Percentiles rank a stretch among this genome's conserved stretches.
Evolutionary conservation across 805 yeast genomes (phyloP).

Genomic region (Wickerhamiella dianesei): DNA sequence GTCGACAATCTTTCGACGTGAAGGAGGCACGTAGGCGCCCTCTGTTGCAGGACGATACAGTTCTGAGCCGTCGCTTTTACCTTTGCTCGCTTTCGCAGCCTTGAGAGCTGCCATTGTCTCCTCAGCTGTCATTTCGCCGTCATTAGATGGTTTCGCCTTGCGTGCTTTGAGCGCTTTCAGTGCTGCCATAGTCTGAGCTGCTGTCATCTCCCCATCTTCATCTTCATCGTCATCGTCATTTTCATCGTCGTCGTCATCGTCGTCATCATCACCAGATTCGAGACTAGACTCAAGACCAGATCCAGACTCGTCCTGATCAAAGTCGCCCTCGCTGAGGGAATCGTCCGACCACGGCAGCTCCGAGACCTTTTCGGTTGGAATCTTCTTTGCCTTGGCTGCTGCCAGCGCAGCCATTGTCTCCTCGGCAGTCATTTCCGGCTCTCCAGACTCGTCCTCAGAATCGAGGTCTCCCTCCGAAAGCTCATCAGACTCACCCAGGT

Average conservation of each 20-base stretch:
- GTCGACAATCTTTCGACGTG: slow-evolving; percentile 34
- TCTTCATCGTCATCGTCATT: slow-evolving; percentile 6
- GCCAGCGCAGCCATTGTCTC: slow-evolving; percentile 15
- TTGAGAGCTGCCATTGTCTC: slow-evolving; percentile 19
- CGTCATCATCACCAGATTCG: not conserved
- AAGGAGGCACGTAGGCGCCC: slow-evolving; percentile 70
- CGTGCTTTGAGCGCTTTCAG: slow-evolving; percentile 16
- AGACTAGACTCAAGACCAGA: too few relatives aligned
- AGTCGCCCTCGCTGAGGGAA: slow-evolving; percentile 13
- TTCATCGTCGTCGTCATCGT: slow-evolving; percentile 11
- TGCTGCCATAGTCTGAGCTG: slow-evolving; percentile 20
- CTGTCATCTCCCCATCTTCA: slow-evolving; percentile 9
- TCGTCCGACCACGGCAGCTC: slow-evolving; percentile 9
- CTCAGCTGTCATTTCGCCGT: slow-evolving; percentile 15
- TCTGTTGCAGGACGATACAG: not conserved
- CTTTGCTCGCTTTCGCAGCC: slow-evolving; percentile 14
- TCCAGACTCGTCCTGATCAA: slow-evolving; percentile 10
- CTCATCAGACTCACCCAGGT: not conserved
- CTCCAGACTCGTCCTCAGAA: slow-evolving; percentile 11
- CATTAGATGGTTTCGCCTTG: slow-evolving; percentile 2
- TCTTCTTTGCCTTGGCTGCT: slow-evolving; percentile 9
- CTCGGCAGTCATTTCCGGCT: slow-evolving; percentile 5
- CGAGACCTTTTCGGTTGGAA: slow-evolving; percentile 13
- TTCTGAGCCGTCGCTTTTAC: slow-evolving; percentile 10
- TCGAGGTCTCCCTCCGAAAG: slow-evolving; percentile 18